Base-by-base conservation (phyloP, 2,329 filamentous ascomycete species). In the Pseudopithomyces maydicus region DNA sequence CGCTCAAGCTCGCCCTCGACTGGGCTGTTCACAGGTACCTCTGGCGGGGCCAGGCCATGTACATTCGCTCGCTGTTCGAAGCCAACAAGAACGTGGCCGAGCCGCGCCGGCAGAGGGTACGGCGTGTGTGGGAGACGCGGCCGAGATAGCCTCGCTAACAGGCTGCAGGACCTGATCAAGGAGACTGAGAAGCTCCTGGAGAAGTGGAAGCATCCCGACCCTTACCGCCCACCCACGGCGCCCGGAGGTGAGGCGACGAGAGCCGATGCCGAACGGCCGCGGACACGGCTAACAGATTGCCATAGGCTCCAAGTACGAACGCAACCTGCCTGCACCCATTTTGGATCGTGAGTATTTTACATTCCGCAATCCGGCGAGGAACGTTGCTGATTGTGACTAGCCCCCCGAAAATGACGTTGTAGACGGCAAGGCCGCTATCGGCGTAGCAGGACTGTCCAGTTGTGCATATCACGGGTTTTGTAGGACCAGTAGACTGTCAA, bases 171-270 rank as follows among this genome's bases (percentile, higher is more conserved):
- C 48, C 79, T 99, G 56, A 84, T 98, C 64, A 86, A 88, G 60
- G 92, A 97, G 80, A 94, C 95, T 4, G 93, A 98, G 78, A 89
- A 89, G 67, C 76, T 97, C 57, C 81, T 99, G 61, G 87, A 95
- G 71, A 90, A 89, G 77, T 99, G 94, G 94, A 98, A 98, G 81
- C 95, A 99, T 74, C 95, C 95, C 3, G 95, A 99, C 76, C 93
- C 95, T 32, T 98, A 97, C 76, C 83, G 86, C 67, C 86, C 89
- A 64, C 95, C 95, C 14, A 96, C 92, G 41, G 94, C 95, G 38
- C 95, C 95, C 11, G 95, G 95, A 84, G 95, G 94, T 95, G 85
- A 52, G 66, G 62, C 56, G 35, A 53, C 52, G 12, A 23, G 5
- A 20, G 26, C 41, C 23, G 39, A 35, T 17, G 14, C 44, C 44